Percentiles rank a stretch among this genome's conserved stretches.
Evolutionary conservation across 441 rosid species (phyloP).

Genomic region (Populus hybrid): DNA sequence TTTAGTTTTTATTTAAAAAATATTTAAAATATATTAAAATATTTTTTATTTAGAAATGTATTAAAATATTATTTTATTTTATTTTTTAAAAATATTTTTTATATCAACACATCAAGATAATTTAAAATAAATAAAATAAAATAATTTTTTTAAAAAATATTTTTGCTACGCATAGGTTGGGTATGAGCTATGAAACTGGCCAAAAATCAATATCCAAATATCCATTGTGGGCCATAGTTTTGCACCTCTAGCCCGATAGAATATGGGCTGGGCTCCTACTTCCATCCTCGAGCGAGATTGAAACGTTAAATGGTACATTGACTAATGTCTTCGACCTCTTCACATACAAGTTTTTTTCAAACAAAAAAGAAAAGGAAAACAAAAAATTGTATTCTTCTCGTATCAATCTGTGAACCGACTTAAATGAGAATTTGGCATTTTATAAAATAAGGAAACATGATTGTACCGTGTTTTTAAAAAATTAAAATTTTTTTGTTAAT

Average conservation of each 20-base stretch:
- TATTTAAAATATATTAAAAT: too few species aligned
- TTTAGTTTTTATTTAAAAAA: fast-evolving
- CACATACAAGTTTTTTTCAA: background rate
- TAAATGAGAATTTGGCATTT: too few species aligned
- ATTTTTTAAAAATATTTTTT: too few species aligned
- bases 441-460: too few species aligned
- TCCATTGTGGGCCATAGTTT: background rate
- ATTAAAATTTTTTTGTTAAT: too few species aligned
- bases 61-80: too few species aligned
- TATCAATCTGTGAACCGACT: background rate
- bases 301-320: background rate
- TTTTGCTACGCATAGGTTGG: too few species aligned
- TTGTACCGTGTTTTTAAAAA: too few species aligned
- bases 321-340: background rate
- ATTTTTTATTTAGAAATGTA: fast-evolving
- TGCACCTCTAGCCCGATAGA: background rate
- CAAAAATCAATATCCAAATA: too few species aligned
- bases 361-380: background rate
- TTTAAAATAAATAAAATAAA: too few species aligned
- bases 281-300: background rate
- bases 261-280: background rate
- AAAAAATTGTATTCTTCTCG: background rate
- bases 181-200: too few species aligned
- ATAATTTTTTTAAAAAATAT: too few species aligned
- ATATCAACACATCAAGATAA: fast-evolving